Conservation (phyloP, 179 eudicot species). For the Monotropa hypopitys region DNA sequence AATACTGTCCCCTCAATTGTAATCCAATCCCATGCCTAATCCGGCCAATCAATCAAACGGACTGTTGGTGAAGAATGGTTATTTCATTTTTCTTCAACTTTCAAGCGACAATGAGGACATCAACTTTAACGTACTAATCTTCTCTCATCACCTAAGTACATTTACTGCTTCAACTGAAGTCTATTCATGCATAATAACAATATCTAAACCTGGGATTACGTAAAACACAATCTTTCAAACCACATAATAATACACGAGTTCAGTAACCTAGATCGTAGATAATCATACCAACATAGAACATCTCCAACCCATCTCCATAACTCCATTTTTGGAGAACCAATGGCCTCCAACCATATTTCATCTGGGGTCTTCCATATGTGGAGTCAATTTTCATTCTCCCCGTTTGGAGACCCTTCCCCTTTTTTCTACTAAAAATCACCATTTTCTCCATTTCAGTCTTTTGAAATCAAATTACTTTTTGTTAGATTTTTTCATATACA, state of each 20-base stretch:
- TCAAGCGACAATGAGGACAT: neutral
- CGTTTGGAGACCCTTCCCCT: neutral
- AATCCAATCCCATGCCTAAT: neutral
- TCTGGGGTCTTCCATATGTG: neutral
- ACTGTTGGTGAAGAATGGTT: neutral
- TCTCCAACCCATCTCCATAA: neutral
- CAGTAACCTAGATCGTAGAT: neutral
- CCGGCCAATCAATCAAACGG: neutral
- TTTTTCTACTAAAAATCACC: neutral
- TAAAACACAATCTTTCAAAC: neutral
- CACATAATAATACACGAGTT: neutral
- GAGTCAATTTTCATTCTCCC: neutral
- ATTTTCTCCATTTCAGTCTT: neutral
- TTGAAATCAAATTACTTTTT: neutral
- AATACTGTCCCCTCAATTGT: neutral
- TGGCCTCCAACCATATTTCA: neutral
- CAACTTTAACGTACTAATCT: neutral
- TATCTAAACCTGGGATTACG: neutral
- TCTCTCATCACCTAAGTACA: neutral
- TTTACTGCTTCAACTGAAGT: neutral
- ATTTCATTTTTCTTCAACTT: neutral
- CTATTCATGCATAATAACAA: neutral
- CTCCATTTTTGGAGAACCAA: neutral
- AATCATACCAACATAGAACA: neutral
- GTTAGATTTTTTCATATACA: neutral